Base-by-base conservation (phyloP, 257 asterid genomes). In the Solanum lignicaule region DNA sequence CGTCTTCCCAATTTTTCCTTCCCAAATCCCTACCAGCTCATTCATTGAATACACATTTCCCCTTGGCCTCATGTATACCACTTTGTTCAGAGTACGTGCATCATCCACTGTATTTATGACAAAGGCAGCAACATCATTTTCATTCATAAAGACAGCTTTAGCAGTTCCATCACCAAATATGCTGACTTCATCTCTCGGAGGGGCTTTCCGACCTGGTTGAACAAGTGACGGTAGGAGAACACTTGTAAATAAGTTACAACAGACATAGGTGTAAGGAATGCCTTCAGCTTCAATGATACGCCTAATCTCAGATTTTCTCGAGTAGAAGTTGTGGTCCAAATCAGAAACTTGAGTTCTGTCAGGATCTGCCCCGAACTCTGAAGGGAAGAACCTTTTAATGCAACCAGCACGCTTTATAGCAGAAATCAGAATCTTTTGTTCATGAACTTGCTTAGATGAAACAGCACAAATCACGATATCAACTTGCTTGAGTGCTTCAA, bases 381-480 rank as follows among this genome's bases (percentile, higher is more conserved):
- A 94, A 85, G 99, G 99, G 84, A 94, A 89, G 87, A 96, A 96
- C 94, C 98, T 92, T 98, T 95, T 97, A 91, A 95, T 91, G 93
- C 98, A 91, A 85, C 96, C 96, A 68, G 95, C 94, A 46, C 91
- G 92, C 87, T 91, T 94, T 78, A 97, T 97, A 69, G 98, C 97
- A 18, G 91, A 88, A 90, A 95, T 88, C 31, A 97, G 96, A 69
- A 88, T 90, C 96, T 92, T 95, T 95, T 97, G 99, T 71, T 95
- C 94, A 18, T 73, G 91, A 27, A 88, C 94, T 87, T 94, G 95
- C 93, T 92, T 94, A 4, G 98, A 89, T 5, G 97, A 88, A 87
- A 97, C 94, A 15, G 98, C 94, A 88, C 95, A 97, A 87, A 97
- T 97, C n/a, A 95, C 98, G 9, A 95, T 89, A 89, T 95, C 98